Percentiles rank a stretch among this genome's conserved stretches.
Conservation (phyloP, 139 green algal species). For the Chlorella sp. region DNA sequence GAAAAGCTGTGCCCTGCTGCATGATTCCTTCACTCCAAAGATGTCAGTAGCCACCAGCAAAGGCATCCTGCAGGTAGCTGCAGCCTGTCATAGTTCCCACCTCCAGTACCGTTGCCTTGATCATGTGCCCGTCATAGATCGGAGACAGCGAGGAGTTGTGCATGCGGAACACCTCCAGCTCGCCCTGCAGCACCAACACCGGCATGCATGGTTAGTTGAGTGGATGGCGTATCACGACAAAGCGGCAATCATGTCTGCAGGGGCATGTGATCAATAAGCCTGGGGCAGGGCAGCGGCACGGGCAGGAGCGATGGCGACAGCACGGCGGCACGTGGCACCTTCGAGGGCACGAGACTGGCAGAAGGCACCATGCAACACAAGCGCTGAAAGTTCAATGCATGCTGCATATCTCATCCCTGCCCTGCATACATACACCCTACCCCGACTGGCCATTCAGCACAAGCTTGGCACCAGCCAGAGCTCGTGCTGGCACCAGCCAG, state of each 20-base stretch:
- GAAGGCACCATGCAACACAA: neutral
- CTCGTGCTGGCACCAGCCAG: no score
- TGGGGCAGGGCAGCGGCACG: neutral
- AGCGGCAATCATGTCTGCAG: neutral
- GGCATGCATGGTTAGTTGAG: no score
- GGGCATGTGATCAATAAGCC: neutral
- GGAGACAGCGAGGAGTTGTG: slow-evolving; percentile 35
- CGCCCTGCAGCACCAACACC: neutral
- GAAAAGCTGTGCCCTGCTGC: no score
- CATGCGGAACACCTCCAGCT: slow-evolving; percentile 43
- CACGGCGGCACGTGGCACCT: neutral
- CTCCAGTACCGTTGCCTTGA: slow-evolving; percentile 44
- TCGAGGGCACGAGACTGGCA: neutral
- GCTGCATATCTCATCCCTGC: neutral
- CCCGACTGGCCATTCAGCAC: neutral
- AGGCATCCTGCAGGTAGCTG: no score
- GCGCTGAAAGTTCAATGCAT: neutral
- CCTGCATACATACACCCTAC: neutral
- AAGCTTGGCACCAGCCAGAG: neutral
- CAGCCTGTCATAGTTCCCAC: neutral
- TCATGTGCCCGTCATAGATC: slow-evolving; percentile 40
- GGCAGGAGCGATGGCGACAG: neutral
- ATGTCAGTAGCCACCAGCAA: no score
- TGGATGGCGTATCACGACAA: no score
- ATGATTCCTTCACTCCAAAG: no score